A percentile compares a stretch with the other conserved stretches of the same genome.
These are phyloP conservation scores for Didymosphaeria variabile DNA, from an alignment of 2,329 filamentous ascomycete species.

Conservation along the genomic window DNA sequence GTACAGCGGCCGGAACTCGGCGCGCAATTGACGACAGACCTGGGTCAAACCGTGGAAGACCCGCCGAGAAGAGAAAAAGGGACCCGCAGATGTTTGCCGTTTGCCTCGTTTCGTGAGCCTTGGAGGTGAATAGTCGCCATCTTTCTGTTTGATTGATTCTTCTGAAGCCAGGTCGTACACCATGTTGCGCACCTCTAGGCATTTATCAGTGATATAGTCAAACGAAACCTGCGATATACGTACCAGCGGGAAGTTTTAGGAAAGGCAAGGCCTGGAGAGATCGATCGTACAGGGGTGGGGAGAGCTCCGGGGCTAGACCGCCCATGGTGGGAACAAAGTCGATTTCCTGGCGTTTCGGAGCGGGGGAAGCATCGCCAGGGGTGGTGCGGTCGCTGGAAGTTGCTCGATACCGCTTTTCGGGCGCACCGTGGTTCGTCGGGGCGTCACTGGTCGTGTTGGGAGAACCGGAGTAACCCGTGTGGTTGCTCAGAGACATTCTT, in stretches of 20 bases:
- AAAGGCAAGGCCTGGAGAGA: background rate
- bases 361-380: no score
- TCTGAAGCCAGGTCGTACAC: background rate
- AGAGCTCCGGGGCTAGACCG: no score
- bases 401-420: no score
- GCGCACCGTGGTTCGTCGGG: no score
- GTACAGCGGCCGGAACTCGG: background rate
- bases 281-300: no score
- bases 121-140: background rate
- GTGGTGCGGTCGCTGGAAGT: no score
- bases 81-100: background rate
- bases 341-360: no score
- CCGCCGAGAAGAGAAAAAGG: background rate
- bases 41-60: background rate
- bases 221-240: background rate
- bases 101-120: background rate
- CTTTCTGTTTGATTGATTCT: background rate
- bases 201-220: background rate
- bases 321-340: no score
- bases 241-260: background rate
- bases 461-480: no score
- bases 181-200: background rate
- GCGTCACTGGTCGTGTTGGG: no score
- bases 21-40: background rate
- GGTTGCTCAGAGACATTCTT: no score